Evolutionary conservation across 768 basidiomycete genomes (phyloP), one percentile per base, ranked within the genome.

Genomic region (Grammothele lineata): DNA sequence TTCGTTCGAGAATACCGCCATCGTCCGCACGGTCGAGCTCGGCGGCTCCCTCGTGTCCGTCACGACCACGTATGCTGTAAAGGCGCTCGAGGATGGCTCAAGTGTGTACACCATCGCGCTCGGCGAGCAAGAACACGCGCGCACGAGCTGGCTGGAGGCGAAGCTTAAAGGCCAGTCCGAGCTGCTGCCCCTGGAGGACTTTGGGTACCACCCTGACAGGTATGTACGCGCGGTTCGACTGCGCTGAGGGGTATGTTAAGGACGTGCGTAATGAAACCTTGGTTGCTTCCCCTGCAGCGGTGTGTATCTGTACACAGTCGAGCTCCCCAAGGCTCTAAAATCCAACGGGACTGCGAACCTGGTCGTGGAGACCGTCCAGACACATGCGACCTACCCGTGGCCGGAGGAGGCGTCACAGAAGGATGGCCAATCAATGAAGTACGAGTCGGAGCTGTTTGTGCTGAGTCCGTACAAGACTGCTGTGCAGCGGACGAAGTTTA

Each of bases 11-110:
- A 92, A 92, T 57, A 90, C 87, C 18, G 89, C 86, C 53, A 77
- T 98, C 51, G 88, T 93, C 25, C 85, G 92, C 59, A 83, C 87
- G 5, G 74, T 92, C 49, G 94, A 96, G 58, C 86, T 96, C 19
- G 92, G 87, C 27, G 94, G 94, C 42, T 76, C 93, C 17, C 76
- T 91, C 19, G 86, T 92, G 46, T 84, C 87, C 70, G 81, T 93
- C 73, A 88, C 83, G 44, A 95, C 93, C 37, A 88, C 91, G 39
- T 96, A 86, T 67, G 82, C 87, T 17, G 79, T 92, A 62, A 87
- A 81, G 61, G 79, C 88, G 30, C 75, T 86, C 36, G 74, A 79
- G 53, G 70, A 78, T 49, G 75, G 70, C 26, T 74, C 81, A 17
- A 73, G 73, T 25, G 70, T 75, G 37, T 92, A 92, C 61, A 80